Base-by-base conservation (phyloP, 306 rosid genomes). In the Begonia peltatifolia region DNA sequence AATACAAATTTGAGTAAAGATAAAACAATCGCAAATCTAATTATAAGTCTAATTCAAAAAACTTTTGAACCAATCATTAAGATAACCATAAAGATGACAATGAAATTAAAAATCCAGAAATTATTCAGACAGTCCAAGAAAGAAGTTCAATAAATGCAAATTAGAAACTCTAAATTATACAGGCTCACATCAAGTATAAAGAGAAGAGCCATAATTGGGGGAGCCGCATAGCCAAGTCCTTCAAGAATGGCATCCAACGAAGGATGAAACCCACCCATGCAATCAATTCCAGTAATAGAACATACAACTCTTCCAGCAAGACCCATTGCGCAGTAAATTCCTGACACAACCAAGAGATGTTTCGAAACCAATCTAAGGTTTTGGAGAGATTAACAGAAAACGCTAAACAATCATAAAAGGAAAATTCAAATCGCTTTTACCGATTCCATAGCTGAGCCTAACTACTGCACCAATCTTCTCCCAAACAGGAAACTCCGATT, bases 311-410 rank as follows among this genome's bases (percentile, higher is more conserved):
- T 74, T 60, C 97, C 97, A 0, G 84, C 92, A 53, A 85, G 72
- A 54, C 82, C 97, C 97, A 90, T 90, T 64, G 87, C 94, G 23
- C 95, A 94, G 50, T 90, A 85, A 63, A 85, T 90, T 59, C 97
- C 97, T 90, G 65, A 38, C 64, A 58, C 42, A 43, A 49, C 3
- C 11, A 59, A 63, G 1, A 43, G 35, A 46, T 44, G 17, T 4
- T 30, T 1, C 38, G 9, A 30, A 30, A 30, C 9, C 7, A 30
- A 2, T 30, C 3, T 7, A 30, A 30, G 38, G 38, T 30, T 30
- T 30, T 7, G 38, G 9, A 30, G n/a, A 58, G 11, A 50, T 17
- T 12, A 1, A 49, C 18, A 7, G 12, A 3, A 20, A 17, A 25
- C 11, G 2, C 9, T 30, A n/a, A 14, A 11, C 12, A 51, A 61